These are phyloP conservation scores for Zoysia matrella DNA, from an alignment of 202 grass and related monocot genomes.

Conservation along the genomic window DNA sequence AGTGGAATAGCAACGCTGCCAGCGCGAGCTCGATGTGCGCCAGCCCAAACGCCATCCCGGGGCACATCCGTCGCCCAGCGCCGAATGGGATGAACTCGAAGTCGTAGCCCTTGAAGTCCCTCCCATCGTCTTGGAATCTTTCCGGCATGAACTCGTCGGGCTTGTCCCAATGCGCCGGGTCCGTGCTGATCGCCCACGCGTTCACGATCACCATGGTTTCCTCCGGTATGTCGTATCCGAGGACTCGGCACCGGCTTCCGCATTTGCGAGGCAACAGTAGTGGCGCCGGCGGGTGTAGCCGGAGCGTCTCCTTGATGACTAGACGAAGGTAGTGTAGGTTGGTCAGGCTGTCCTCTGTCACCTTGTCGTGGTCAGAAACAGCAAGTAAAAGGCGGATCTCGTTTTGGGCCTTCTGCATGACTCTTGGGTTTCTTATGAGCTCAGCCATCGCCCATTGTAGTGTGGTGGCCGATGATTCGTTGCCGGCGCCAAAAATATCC, in stretches of 20 bases:
- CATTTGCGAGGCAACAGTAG: constrained; percentile 24
- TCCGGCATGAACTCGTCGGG: constrained; percentile 34
- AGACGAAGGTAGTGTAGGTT: constrained; percentile 9
- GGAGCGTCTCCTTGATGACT: constrained; percentile 39
- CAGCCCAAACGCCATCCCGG: constrained; percentile 38
- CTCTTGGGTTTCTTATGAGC: no score
- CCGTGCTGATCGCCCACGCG: constrained; percentile 40
- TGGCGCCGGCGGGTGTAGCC: constrained; percentile 26
- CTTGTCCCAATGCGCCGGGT: neutral
- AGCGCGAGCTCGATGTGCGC: constrained; percentile 38
- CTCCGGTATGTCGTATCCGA: constrained; percentile 5
- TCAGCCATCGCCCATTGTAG: no score
- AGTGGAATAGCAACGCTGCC: constrained; percentile 35
- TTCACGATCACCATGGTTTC: constrained; percentile 45
- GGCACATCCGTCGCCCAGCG: constrained; percentile 39
- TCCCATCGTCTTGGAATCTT: neutral
- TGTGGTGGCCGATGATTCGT: constrained; percentile 29
- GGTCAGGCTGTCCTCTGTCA: constrained; percentile 2
- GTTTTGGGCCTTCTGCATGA: no score
- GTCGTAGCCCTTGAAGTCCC: constrained; percentile 33
- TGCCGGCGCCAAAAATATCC: constrained; percentile 36
- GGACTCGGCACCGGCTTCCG: neutral
- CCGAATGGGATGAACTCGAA: constrained; percentile 51
- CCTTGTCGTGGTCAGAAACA: neutral
- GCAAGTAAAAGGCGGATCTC: no score